Base-by-base conservation (phyloP, 164 flowering plant genomes). In the Magnolia kwangsiensis region DNA sequence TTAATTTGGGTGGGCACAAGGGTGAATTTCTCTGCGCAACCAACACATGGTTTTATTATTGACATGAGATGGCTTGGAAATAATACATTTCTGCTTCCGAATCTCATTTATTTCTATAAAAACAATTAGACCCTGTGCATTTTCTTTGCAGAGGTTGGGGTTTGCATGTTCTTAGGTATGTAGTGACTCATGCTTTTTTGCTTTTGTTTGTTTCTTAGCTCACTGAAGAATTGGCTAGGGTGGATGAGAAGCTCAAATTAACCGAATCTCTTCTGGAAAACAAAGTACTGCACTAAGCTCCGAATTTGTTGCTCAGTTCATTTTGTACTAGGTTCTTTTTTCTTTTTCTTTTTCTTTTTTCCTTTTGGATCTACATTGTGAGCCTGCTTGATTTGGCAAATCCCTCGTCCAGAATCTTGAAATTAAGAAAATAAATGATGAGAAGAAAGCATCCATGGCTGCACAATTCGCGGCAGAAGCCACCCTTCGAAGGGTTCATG, bases 381-480 rank as follows among this genome's bases (percentile, higher is more conserved):
- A 68, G 71, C 71, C 18, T 31, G n/a, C 37, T 29, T 68, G 49
- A 68, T 68, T 68, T 31, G 71, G 49, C 14, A 19, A 68, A 29
- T 16, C 13, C 71, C 64, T 80, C 72, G 69, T 81, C 71, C 79
- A 91, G 95, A 89, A 89, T 76, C 90, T 91, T 75, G 95, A 91
- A 81, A 83, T 88, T 23, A 91, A 89, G 86, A 91, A 81, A 76
- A 88, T 86, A 69, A 91, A 86, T 86, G 95, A 91, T 72, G 95
- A 91, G 88, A 91, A 88, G 74, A 91, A 86, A 79, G 89, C 89
- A 37, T 82, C 92, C 23, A 63, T 89, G 80, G 89, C 95, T 73
- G 95, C 93, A 29, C 95, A 91, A 81, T 91, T 87, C 83, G 95
- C 95, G 64, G 95, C 95, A n/a, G 95, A 91, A 85, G 95, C 93